Evolutionary conservation across 1,284 basidiomycete genomes (phyloP).

Genomic region (Puccinia brachypodii): DNA sequence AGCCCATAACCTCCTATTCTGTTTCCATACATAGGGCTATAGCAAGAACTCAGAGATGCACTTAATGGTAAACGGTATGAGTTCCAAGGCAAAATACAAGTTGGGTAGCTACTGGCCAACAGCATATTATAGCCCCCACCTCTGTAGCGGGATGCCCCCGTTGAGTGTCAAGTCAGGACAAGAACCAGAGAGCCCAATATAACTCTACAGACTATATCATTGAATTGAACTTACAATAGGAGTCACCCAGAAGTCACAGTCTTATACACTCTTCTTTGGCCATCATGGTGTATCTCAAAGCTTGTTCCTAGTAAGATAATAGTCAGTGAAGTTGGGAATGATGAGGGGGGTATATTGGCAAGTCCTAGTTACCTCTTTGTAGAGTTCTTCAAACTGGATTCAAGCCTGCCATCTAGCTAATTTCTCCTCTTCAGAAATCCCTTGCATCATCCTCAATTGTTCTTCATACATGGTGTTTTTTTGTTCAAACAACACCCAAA

Average conservation of each 20-base stretch:
- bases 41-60: slow-evolving; percentile 20
- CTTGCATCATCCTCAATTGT: slow-evolving; percentile 32
- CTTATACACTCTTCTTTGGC: slow-evolving; percentile 46
- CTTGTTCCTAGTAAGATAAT: slow-evolving; percentile 27
- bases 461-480: slow-evolving; percentile 40
- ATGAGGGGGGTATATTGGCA: not conserved
- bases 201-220: too few relatives aligned
- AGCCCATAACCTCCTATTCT: not conserved
- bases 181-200: not conserved
- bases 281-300: slow-evolving; percentile 28
- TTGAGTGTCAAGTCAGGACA: not conserved
- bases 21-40: slow-evolving; percentile 24
- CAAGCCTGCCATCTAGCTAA: slow-evolving; percentile 37
- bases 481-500: too few relatives aligned
- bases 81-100: slow-evolving; percentile 18
- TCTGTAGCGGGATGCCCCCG: slow-evolving; percentile 43
- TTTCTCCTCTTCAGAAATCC: slow-evolving; percentile 25
- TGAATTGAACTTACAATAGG: slow-evolving; percentile 26
- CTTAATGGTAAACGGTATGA: slow-evolving; percentile 37
- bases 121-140: slow-evolving; percentile 29
- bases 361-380: slow-evolving; percentile 31
- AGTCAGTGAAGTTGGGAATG: not conserved
- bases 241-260: slow-evolving; percentile 24
- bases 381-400: slow-evolving; percentile 42
- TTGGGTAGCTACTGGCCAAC: slow-evolving; percentile 19